Evolutionary conservation across 2,329 filamentous ascomycete genomes (phyloP).

Genomic region (Neoarthrinium moseri): DNA sequence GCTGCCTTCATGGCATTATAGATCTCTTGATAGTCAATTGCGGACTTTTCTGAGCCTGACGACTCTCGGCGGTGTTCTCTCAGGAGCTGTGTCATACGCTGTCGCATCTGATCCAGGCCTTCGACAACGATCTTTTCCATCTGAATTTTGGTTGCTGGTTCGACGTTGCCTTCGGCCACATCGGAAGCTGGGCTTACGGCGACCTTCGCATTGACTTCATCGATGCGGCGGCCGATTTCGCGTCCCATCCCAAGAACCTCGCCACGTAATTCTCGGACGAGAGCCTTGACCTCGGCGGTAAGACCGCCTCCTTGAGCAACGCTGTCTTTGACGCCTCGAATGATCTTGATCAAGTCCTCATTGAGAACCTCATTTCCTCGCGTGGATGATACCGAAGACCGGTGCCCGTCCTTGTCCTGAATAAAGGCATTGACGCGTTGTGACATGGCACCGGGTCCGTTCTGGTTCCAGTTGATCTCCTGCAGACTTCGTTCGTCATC

Average conservation of each 20-base stretch:
- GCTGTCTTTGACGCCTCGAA: constrained; percentile 87
- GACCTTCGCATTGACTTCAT: constrained; percentile 51
- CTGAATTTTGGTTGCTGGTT: constrained; percentile 63
- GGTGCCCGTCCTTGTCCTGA: constrained; percentile 38
- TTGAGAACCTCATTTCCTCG: constrained; percentile 58
- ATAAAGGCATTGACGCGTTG: constrained; percentile 43
- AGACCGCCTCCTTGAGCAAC: constrained; percentile 84
- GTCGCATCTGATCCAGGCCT: constrained; percentile 76
- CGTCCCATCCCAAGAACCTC: constrained; percentile 94
- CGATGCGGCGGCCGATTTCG: constrained; percentile 83
- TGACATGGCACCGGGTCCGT: constrained; percentile 29
- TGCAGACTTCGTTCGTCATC: constrained; percentile 27
- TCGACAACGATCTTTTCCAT: constrained; percentile 76
- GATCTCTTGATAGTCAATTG: constrained; percentile 77
- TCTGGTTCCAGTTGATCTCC: constrained; percentile 33
- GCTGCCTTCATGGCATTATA: constrained; percentile 82
- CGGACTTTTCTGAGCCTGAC: constrained; percentile 58
- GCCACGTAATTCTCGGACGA: constrained; percentile 84
- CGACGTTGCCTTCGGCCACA: constrained; percentile 43
- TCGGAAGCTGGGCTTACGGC: constrained; percentile 13
- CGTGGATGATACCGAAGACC: constrained; percentile 42
- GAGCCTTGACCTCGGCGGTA: constrained; percentile 86
- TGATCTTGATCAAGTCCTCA: constrained; percentile 79
- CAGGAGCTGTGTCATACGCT: constrained; percentile 79
- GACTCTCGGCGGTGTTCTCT: constrained; percentile 72